Evolutionary conservation across 2,329 filamentous ascomycete species (phyloP).

Genomic region (Venturia carpophila): DNA sequence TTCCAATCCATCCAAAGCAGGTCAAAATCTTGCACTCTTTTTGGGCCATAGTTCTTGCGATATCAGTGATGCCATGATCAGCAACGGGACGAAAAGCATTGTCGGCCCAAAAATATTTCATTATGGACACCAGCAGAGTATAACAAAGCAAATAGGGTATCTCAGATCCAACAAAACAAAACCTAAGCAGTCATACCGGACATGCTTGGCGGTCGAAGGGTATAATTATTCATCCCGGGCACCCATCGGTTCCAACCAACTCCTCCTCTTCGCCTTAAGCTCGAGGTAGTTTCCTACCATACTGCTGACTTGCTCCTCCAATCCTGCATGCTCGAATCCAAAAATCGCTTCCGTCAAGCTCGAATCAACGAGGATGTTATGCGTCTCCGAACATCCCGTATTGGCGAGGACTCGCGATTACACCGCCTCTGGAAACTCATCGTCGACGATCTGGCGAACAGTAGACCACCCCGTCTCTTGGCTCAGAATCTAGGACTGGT

Average conservation of each 20-base stretch:
- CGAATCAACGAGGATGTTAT: slow-evolving; percentile 11
- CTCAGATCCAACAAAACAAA: not conserved
- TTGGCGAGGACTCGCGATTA: slow-evolving; percentile 2
- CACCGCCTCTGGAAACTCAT: slow-evolving; percentile 18
- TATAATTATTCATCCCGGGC: not conserved
- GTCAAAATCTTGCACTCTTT: too few relatives aligned
- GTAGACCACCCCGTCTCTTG: not conserved
- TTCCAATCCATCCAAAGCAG: too few relatives aligned
- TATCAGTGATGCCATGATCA: too few relatives aligned
- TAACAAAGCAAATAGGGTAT: not conserved
- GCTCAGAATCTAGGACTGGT: not conserved
- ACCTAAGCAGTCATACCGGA: not conserved
- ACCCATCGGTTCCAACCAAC: slow-evolving; percentile 7
- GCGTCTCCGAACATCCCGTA: slow-evolving; percentile 6
- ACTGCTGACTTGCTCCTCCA: slow-evolving; percentile 20
- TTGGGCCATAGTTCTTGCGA: too few relatives aligned
- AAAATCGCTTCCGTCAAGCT: slow-evolving; percentile 19
- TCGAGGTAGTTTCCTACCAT: slow-evolving; percentile 21
- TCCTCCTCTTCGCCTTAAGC: slow-evolving; percentile 13
- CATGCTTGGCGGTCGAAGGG: not conserved
- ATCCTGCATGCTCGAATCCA: slow-evolving; percentile 14
- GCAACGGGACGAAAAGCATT: too few relatives aligned
- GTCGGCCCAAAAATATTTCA: too few relatives aligned
- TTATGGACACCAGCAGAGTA: not conserved
- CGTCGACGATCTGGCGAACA: not conserved